Evolutionary conservation across 2,329 filamentous ascomycete species (phyloP).

Genomic region (Botrytis porri): DNA sequence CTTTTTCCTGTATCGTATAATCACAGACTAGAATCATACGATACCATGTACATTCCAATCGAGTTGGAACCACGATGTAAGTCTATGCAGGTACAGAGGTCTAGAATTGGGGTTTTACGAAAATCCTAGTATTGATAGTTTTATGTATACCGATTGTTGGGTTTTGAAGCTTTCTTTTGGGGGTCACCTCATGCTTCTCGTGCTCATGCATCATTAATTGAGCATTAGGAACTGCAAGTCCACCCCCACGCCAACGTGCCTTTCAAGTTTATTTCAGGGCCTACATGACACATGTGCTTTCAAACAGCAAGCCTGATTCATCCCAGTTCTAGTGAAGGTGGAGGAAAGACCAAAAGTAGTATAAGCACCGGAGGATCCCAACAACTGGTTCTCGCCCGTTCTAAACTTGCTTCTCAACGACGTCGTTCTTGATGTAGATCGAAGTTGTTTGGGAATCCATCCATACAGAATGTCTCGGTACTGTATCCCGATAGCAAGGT

Average conservation of each 20-base stretch:
- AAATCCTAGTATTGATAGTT: background rate
- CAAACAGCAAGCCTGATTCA: background rate
- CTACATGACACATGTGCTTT: background rate
- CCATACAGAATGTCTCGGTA: constrained; percentile 4
- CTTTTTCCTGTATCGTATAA: background rate
- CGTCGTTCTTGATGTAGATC: background rate
- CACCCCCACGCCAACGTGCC: background rate
- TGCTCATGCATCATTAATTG: background rate
- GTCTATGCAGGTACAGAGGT: constrained; percentile 6
- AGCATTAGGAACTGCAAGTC: background rate
- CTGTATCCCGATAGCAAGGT: constrained; percentile 5
- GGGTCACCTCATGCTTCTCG: background rate
- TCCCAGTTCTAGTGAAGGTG: background rate
- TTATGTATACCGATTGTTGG: background rate
- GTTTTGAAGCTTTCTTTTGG: background rate
- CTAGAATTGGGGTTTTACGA: background rate
- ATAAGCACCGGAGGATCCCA: background rate
- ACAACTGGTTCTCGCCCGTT: background rate
- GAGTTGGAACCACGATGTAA: background rate
- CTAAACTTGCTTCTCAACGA: constrained; percentile 12
- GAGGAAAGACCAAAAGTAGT: background rate
- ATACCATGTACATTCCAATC: background rate
- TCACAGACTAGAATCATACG: background rate
- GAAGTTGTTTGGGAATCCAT: background rate
- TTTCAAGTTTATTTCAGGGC: background rate